A percentile compares a stretch with the other conserved stretches of the same genome.
These are phyloP conservation scores for Thyridium curvatum DNA, from an alignment of 2,329 filamentous ascomycete genomes.

Conservation along the genomic window DNA sequence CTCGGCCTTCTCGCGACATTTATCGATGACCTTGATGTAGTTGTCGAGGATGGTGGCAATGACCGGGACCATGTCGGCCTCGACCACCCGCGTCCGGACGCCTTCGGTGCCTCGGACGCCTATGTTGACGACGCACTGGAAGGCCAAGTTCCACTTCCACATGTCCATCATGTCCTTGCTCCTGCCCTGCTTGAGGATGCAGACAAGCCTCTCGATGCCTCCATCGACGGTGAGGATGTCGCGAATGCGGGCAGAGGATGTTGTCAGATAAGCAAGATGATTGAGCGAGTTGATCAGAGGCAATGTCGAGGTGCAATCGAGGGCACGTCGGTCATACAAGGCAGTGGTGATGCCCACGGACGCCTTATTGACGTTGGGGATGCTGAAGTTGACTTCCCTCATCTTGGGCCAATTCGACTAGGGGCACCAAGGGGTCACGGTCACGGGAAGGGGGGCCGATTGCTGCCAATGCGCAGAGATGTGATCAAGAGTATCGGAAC, in stretches of 20 bases:
- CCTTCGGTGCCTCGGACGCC: constrained; percentile 91
- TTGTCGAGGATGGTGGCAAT: constrained; percentile 98
- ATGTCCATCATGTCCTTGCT: constrained; percentile 99
- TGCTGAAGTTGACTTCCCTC: constrained; percentile 99
- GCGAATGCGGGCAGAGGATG: constrained; percentile 91
- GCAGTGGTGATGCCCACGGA: constrained; percentile 93
- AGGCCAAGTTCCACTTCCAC: constrained; percentile 99
- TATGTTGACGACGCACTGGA: constrained; percentile 98
- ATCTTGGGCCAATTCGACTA: constrained; percentile 52
- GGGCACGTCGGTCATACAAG: constrained; percentile 91
- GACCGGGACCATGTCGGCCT: constrained; percentile 98
- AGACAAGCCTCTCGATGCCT: constrained; percentile 91
- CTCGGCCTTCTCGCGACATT: constrained; percentile 80
- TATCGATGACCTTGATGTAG: constrained; percentile 94
- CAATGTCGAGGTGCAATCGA: constrained; percentile 96
- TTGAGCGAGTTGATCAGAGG: constrained; percentile 98
- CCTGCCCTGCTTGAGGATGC: constrained; percentile 94
- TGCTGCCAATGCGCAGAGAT: no score
- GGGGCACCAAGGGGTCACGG: background rate
- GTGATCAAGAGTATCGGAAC: no score
- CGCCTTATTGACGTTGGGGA: constrained; percentile 98
- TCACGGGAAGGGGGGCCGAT: constrained; percentile 11
- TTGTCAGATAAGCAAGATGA: constrained; percentile 96
- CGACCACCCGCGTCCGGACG: constrained; percentile 90
- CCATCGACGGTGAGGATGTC: constrained; percentile 98